Base-by-base conservation (phyloP, 192 early-diverging fungal species). In the Backusella tuberculispora region DNA sequence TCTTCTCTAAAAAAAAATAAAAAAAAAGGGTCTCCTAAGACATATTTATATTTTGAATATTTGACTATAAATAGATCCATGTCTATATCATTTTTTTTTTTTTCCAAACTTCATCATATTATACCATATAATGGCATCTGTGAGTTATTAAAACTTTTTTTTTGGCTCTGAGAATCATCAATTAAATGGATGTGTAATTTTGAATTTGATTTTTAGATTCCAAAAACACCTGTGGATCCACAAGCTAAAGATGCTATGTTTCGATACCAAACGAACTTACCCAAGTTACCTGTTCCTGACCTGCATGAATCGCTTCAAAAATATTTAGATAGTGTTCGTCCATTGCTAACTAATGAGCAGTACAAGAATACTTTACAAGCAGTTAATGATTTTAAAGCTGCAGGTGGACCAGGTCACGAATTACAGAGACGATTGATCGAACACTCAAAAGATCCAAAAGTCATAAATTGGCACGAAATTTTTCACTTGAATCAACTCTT, bases 401-500 rank as follows among this genome's bases (percentile, higher is more conserved):
- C 92, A 14, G 92, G 92, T 19, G 91, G 94, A 48, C 66, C 89
- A 29, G 96, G 96, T 53, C 85, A 90, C 65, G 82, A 88, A 81
- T 89, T 99, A 46, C 97, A 98, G 84, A 78, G 90, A 78, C 89
- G 96, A 66, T 85, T 99, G 63, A 56, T 92, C 50, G 91, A 90
- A 66, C 88, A 91, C 41, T 90, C 90, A 7, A 86, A 87, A 24
- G 85, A 90, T 80, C 89, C 92, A n/a, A 89, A 88, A 60, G 87
- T 90, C 45, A 87, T 88, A 37, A 95, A 94, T 85, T 99, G 96
- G 92, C 87, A 97, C 50, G 95, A 92, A 77, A 94, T 95, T 75
- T 99, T 97, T 95, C 98, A 96, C 96, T 93, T 95, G 78, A 95
- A 95, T 69, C 86, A 93, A 60, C 92, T 94, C 69, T 98, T 98